Evolutionary conservation across 1,284 basidiomycete genomes (phyloP), one percentile per base, ranked within the genome.

Genomic region (Waitea zeae): DNA sequence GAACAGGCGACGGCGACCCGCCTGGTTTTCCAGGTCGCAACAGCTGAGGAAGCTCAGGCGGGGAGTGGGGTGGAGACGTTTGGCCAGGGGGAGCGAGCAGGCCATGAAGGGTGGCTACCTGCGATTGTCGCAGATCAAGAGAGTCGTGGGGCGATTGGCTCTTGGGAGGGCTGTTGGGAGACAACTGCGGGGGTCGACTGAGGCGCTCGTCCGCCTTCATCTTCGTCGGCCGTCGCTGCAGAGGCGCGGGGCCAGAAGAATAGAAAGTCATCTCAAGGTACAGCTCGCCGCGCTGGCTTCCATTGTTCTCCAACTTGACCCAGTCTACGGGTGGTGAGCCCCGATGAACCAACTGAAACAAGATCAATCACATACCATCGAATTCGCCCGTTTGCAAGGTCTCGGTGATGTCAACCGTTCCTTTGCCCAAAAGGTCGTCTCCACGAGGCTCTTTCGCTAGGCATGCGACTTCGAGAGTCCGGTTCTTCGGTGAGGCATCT

Each of bases 311-410:
- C 13, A 24, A 27, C 24, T 14, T 22, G 11, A 35, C 24, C 34
- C 34, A 35, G 26, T 35, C 34, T 35, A 30, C 14, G 24, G 9
- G n/a, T 22, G 17, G 6, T 7, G 15, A n/a, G 24, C n/a, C 4
- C 12, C 9, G 14, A 20, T 14, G 24, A 12, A 9, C 12, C 15
- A 7, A 35, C n/a, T 28, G 24, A 26, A 26, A n/a, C 6, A 17
- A 35, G 20, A 11, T 12, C 14, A 12, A 39, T n/a, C n/a, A n/a
- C 34, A 32, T 46, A 78, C 80, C 77, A 49, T 83, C 79, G 46
- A 82, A 83, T 52, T 83, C 80, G 22, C 79, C 77, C 2, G 64
- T 68, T 46, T 61, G 64, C 33, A 83, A 53, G 0, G 73, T 80
- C 35, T 77, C 67, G 27, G 64, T 51, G 31, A 83, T 70, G 44